Evolutionary conservation across 1,284 basidiomycete genomes (phyloP).

Genomic region (Cryptococcus sp.): DNA sequence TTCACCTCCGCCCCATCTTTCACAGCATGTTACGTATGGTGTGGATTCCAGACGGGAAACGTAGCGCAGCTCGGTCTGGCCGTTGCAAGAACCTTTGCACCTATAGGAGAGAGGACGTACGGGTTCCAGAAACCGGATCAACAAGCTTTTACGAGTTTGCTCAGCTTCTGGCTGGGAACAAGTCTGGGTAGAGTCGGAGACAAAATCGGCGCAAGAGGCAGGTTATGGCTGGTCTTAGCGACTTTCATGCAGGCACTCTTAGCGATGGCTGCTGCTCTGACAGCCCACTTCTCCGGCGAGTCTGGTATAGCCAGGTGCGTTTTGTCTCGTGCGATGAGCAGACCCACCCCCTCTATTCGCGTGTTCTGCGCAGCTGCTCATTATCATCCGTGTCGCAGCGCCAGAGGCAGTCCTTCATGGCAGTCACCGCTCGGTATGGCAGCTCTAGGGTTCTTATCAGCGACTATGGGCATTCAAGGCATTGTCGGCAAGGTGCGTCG

Average conservation of each 20-base stretch:
- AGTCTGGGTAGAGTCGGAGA: constrained; percentile 53
- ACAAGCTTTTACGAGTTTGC: constrained; percentile 74
- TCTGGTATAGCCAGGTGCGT: constrained; percentile 59
- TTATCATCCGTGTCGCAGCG: constrained; percentile 17
- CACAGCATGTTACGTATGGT: constrained; percentile 80
- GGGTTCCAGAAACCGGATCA: constrained; percentile 73
- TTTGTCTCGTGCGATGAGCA: no score
- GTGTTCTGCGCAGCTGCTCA: not conserved
- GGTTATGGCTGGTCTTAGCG: constrained; percentile 71
- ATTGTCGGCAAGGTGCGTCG: constrained; percentile 67
- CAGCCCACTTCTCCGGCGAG: constrained; percentile 61
- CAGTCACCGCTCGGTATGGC: constrained; percentile 65
- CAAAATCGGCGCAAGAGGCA: constrained; percentile 65
- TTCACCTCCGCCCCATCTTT: constrained; percentile 75
- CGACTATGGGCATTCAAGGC: constrained; percentile 72
- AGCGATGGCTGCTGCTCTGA: constrained; percentile 69
- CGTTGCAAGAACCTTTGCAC: constrained; percentile 65
- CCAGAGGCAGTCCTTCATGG: constrained; percentile 69
- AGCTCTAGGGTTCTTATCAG: constrained; percentile 72
- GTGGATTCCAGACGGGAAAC: constrained; percentile 72
- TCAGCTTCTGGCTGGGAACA: constrained; percentile 63
- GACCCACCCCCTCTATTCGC: not conserved
- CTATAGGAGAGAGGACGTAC: constrained; percentile 56
- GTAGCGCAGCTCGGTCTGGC: constrained; percentile 63
- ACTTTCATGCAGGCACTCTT: constrained; percentile 73